Conservation (phyloP, 108 stramenopile genomes). For the Cyclotella choctawhatcheeana region DNA sequence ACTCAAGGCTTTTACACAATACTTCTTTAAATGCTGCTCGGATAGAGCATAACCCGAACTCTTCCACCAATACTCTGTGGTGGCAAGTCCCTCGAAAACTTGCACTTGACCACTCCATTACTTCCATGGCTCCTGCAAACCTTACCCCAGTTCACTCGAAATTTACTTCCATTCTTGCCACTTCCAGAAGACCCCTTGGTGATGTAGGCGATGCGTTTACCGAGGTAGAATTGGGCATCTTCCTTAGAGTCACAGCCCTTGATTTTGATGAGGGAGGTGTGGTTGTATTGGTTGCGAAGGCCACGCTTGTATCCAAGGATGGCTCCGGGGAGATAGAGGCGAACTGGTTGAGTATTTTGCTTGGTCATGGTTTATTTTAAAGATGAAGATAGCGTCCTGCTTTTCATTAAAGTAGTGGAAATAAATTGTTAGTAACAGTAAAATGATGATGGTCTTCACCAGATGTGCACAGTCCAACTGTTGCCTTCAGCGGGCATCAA, state of each 20-base stretch:
- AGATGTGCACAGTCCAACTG: too few relatives aligned
- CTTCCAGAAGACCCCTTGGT: slow-evolving; percentile 85
- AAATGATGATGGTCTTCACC: too few relatives aligned
- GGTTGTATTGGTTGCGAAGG: slow-evolving; percentile 95
- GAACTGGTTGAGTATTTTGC: slow-evolving; percentile 65
- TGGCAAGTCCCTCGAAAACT: slow-evolving; percentile 96
- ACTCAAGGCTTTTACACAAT: too few relatives aligned
- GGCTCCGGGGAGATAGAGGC: slow-evolving; percentile 97
- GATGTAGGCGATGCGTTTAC: slow-evolving; percentile 98
- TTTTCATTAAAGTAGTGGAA: too few relatives aligned
- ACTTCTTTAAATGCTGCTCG: slow-evolving; percentile 55
- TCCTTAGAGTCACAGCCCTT: slow-evolving; percentile 94
- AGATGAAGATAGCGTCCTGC: too few relatives aligned
- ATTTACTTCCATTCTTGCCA: slow-evolving; percentile 89
- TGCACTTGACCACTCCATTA: slow-evolving; percentile 98
- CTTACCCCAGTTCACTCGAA: slow-evolving; percentile 99
- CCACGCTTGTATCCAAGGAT: slow-evolving; percentile 99
- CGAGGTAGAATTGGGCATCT: slow-evolving; percentile 96
- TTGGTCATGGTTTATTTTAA: slow-evolving; percentile 65
- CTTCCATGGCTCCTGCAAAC: slow-evolving; percentile 96
- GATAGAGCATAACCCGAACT: slow-evolving; percentile 93
- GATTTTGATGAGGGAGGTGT: slow-evolving; percentile 98
- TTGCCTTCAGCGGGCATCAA: too few relatives aligned
- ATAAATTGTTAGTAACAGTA: too few relatives aligned
- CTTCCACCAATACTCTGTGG: slow-evolving; percentile 92